These are phyloP conservation scores for Escallonia herrerae DNA, from an alignment of 129 eudicot species.

Conservation along the genomic window DNA sequence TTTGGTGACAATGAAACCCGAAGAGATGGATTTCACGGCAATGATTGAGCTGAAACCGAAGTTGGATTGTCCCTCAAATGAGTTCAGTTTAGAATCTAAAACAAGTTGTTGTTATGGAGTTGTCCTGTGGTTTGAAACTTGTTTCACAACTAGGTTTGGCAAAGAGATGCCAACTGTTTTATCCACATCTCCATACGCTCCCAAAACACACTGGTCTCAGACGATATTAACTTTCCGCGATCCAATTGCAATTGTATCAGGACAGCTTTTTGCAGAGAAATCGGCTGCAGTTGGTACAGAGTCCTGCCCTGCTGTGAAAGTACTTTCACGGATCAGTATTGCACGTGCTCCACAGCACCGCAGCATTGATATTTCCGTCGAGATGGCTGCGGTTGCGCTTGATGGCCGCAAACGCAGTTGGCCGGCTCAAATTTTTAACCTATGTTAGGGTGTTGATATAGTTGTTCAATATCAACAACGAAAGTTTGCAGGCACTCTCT, in stretches of 20 bases:
- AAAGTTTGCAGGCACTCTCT: no score
- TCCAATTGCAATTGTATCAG: conserved; percentile 54
- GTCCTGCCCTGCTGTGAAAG: conserved; percentile 48
- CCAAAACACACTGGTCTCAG: conserved; percentile 85
- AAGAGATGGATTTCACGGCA: conserved; percentile 74
- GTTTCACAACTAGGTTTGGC: conserved; percentile 71
- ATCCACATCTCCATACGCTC: conserved; percentile 74
- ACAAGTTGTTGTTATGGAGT: conserved; percentile 58
- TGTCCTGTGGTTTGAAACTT: conserved; percentile 80
- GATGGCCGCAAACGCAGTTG: conserved; percentile 52
- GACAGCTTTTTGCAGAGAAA: conserved; percentile 4
- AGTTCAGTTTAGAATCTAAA: conserved; percentile 14
- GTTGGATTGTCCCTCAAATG: conserved; percentile 7
- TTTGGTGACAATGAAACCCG: conserved; percentile 67
- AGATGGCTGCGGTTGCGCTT: conserved; percentile 41
- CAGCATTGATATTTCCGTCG: conserved; percentile 85
- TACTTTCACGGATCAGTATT: conserved; percentile 58
- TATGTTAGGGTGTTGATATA: conserved; percentile 18
- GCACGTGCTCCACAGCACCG: conserved; percentile 81
- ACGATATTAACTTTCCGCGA: conserved; percentile 70
- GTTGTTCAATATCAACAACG: not conserved
- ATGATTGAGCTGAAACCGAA: conserved; percentile 49
- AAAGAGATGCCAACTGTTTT: conserved; percentile 53
- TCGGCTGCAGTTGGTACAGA: conserved; percentile 41
- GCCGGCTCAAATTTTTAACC: conserved; percentile 73